Evolutionary conservation across 148 eudicot species (phyloP), one percentile per base, ranked within the genome.

Genomic region (Drosera capensis): DNA sequence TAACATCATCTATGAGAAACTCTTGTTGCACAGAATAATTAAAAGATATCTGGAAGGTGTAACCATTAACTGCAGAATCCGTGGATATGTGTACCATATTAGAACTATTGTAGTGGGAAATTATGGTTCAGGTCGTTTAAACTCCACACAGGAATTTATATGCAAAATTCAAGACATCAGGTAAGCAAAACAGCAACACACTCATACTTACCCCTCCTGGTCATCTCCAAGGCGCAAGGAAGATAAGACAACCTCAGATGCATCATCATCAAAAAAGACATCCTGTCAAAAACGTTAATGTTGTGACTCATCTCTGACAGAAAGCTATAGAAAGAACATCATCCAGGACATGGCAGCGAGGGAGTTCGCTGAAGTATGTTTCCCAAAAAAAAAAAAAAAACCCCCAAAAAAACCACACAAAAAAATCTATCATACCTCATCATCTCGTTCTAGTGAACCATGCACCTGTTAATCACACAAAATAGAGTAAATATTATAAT

Each of bases 201-300:
- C 40, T 19, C 7, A 23, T 17, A 26, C 56, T 14, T 43, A 85
- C 95, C 88, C 71, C 56, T 76, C 88, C 49, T 76, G 82, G 48
- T 80, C 88, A 59, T 81, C 99, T 50, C 85, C 95, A 35, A 85
- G 74, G 28, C 88, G 82, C 67, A 90, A 77, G 0, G 99, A 90
- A 16, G 99, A 90, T 58, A 90, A 80, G 25, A 85, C 95, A 39
- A 90, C 95, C 67, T 90, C 99, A 48, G 99, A 95, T 54, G 95
- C 80, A 54, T 84, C 99, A 52, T 85, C 99, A 52, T 90, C 99
- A 68, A 90, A 78, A 57, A 84, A 90, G 6, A 90, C 82, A 58
- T 90, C 99, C 95, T 90, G 72, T 43, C 48, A 55, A 68, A 23
- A 24, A 44, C n/a, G 13, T 34, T 34, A 2, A 5, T 9, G n/a